phyloP scores from a whole-genome alignment of 257 asterid genomes.

The Agastache rugosa region DNA sequence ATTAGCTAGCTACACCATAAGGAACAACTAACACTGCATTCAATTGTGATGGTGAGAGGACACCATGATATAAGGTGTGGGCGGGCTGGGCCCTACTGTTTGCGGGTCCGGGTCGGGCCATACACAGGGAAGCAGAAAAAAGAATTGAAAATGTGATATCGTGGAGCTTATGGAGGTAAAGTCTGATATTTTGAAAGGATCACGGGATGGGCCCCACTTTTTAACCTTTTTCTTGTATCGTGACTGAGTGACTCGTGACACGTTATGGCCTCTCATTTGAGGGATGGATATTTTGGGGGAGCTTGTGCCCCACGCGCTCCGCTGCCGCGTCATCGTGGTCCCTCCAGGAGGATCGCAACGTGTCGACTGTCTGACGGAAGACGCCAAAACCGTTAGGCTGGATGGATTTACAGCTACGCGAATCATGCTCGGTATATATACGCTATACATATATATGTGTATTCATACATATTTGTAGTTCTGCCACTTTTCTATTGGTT shows the following conservation, averaged over 20 bases:
- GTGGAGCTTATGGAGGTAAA: conserved; percentile 36
- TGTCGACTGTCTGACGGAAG: conserved; percentile 40
- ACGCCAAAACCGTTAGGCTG: conserved; percentile 39
- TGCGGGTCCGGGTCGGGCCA: conserved; percentile 34
- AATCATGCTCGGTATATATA: conserved; percentile 7
- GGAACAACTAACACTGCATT: conserved; percentile 23
- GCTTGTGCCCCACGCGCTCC: neutral
- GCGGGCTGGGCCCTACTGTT: conserved; percentile 25
- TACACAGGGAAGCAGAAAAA: conserved; percentile 6
- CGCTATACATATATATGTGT: too few species aligned
- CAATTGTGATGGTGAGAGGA: conserved; percentile 37
- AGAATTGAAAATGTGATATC: conserved; percentile 25
- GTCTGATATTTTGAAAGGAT: conserved; percentile 39
- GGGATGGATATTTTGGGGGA: conserved; percentile 19
- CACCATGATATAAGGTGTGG: conserved; percentile 41
- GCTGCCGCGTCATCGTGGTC: conserved; percentile 34
- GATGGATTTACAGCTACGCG: conserved; percentile 42
- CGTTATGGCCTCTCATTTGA: conserved; percentile 34
- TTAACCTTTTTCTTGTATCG: conserved; percentile 20
- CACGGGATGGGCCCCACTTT: conserved; percentile 39
- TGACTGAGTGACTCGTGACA: conserved; percentile 25
- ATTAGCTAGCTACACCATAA: neutral
- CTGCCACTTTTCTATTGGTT: neutral
- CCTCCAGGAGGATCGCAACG: conserved; percentile 36
- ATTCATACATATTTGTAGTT: conserved; percentile 34